Base-by-base conservation (phyloP, 352 stramenopile genomes). In the Pilasporangium apinafurcum region DNA sequence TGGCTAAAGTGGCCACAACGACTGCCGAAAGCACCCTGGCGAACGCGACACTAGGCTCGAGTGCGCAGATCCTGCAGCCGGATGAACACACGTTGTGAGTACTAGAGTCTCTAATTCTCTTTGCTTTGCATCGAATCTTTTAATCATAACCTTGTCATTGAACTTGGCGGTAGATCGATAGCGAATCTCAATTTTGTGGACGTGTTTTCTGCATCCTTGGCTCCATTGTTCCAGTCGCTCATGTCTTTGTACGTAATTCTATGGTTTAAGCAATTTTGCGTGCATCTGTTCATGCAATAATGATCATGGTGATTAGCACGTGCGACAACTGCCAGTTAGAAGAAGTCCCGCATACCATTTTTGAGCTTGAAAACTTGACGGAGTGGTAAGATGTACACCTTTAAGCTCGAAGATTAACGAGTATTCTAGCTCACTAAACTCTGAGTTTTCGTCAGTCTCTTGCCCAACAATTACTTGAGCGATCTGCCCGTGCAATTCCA, bases 281-380 rank as follows among this genome's bases (percentile, higher is more conserved):
- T n/a, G n/a, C n/a, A n/a, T n/a, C n/a, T n/a, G n/a, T 3, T 35
- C 2, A 27, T 10, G 21, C 16, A 14, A 1, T 17, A 4, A 21
- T 46, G 22, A 5, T 45, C n/a, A 8, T 10, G 4, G 7, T 31
- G 5, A 22, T 18, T 14, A 77, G 65, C 17, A 53, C 55, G 28
- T 77, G 65, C 31, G 45, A 52, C 14, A 66, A 64, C n/a, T 77
- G 65, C 44, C 50, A 63, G 28, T 47, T 77, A 16, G 35, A 47
- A 16, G 39, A 59, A 34, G 44, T 77, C 0, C 65, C 65, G 7
- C 48, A 31, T 8, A 34, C 56, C 29, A 61, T 77, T 28, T 70
- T 58, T 33, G 56, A 60, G 22, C 41, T 68, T n/a, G 30, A 26
- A 10, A 20, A 47, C 14, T 44, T 77, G 9, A 40, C 17, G 2